A percentile compares a stretch with the other conserved stretches of the same genome.
Conservation (phyloP, 179 eudicot species). For the Amaranthus tricolor region DNA sequence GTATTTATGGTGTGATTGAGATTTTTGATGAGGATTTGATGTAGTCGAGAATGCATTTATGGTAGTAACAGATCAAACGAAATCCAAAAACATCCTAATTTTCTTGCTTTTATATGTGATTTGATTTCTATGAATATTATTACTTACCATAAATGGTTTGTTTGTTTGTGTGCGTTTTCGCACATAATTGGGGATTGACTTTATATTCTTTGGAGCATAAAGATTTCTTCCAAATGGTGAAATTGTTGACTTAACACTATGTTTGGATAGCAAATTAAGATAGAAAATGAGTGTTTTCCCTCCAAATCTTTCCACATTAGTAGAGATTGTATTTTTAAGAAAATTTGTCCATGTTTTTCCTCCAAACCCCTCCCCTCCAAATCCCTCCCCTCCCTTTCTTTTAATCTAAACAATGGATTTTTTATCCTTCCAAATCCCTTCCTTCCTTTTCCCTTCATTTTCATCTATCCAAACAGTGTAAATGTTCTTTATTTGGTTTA, state of each 20-base stretch:
- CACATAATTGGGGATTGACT: background rate
- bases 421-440: too few relatives aligned
- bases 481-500: constrained; percentile 9
- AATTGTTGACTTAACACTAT: background rate
- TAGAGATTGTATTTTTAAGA: too few relatives aligned
- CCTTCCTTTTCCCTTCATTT: too few relatives aligned
- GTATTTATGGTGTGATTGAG: constrained; percentile 16
- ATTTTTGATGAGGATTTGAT: constrained; percentile 1
- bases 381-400: too few relatives aligned
- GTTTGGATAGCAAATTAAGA: too few relatives aligned
- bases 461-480: too few relatives aligned
- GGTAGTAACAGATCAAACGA: background rate
- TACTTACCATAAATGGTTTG: constrained; percentile 16
- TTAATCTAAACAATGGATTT: too few relatives aligned
- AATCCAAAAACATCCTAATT: constrained; percentile 12
- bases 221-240: constrained; percentile 8
- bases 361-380: too few relatives aligned
- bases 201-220: background rate
- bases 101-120: constrained; percentile 7
- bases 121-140: constrained; percentile 6
- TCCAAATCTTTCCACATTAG: too few relatives aligned
- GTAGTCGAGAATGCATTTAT: constrained; percentile 25
- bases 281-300: too few relatives aligned
- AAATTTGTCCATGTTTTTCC: too few relatives aligned
- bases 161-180: constrained; percentile 13